Conservation (phyloP, 2,329 filamentous ascomycete genomes). For the Aurifilum marmelostoma region DNA sequence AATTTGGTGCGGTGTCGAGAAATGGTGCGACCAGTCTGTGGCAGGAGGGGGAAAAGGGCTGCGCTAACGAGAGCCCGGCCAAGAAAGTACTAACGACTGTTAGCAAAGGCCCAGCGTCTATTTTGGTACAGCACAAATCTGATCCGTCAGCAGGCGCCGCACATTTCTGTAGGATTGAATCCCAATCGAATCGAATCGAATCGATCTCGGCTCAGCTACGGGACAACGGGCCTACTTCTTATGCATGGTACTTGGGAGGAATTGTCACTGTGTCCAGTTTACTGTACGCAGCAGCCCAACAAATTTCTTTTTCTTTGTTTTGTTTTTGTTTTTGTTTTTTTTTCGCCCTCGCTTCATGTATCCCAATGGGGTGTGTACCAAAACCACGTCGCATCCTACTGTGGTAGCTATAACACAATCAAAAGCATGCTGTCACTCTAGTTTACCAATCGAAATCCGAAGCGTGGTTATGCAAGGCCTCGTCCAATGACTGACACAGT, state of each 20-base stretch:
- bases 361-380: background rate
- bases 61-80: constrained; percentile 1
- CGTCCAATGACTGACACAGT: constrained; percentile 7
- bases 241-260: no score
- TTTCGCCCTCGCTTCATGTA: background rate
- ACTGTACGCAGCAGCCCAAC: background rate
- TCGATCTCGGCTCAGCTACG: constrained; percentile 1
- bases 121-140: background rate
- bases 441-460: constrained; percentile 12
- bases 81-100: background rate
- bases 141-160: constrained; percentile 3
- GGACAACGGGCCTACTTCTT: no score
- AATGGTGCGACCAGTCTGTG: background rate
- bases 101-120: constrained; percentile 1
- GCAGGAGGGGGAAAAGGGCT: background rate
- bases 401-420: background rate
- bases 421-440: background rate
- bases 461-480: constrained; percentile 7
- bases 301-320: background rate
- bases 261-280: background rate
- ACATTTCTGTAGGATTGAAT: constrained; percentile 3
- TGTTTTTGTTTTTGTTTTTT: background rate
- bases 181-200: constrained; percentile 13
- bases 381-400: background rate
- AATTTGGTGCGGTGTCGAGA: background rate